phyloP scores from a whole-genome alignment of 805 yeast genomes.

The Zygosaccharomyces kombuchaensis region DNA sequence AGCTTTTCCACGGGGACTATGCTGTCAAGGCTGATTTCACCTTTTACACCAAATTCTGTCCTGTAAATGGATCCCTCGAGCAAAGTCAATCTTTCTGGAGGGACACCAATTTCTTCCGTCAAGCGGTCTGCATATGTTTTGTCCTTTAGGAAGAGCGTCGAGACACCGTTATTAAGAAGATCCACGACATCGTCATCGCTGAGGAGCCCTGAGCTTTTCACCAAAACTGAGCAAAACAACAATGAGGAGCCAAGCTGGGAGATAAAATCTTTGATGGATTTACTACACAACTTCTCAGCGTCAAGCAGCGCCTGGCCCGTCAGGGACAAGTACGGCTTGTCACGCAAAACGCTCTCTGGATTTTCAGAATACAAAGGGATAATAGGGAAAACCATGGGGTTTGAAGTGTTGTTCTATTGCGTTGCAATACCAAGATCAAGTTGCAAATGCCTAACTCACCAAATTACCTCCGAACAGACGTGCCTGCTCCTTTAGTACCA shows the following conservation, averaged over 20 bases:
- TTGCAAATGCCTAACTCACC: background rate
- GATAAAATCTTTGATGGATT: conserved; percentile 18
- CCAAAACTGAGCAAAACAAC: conserved; percentile 27
- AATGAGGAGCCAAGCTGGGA: conserved; percentile 14
- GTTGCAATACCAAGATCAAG: background rate
- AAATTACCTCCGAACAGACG: background rate
- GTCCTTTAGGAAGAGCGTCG: conserved; percentile 40
- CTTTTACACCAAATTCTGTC: conserved; percentile 15
- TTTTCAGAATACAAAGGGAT: conserved; percentile 33
- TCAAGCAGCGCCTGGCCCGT: conserved; percentile 30
- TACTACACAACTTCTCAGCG: conserved; percentile 18
- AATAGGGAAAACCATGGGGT: conserved; percentile 38
- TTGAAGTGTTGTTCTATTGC: conserved; percentile 1
- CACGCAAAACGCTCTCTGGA: conserved; percentile 7
- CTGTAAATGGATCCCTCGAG: conserved; percentile 17
- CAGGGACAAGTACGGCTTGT: conserved; percentile 24
- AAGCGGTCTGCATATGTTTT: conserved; percentile 32
- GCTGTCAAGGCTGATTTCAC: conserved; percentile 12
- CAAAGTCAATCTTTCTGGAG: conserved; percentile 44
- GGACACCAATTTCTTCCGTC: conserved; percentile 46
- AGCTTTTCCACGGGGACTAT: conserved; percentile 14
- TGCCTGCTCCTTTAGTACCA: background rate
- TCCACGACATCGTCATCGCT: conserved; percentile 44
- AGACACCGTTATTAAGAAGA: conserved; percentile 59
- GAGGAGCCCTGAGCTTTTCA: conserved; percentile 23